Percentiles rank a stretch among this genome's conserved stretches.
Conservation (phyloP, 2,329 filamentous ascomycete genomes). For the Pseudocercospora macadamiae region DNA sequence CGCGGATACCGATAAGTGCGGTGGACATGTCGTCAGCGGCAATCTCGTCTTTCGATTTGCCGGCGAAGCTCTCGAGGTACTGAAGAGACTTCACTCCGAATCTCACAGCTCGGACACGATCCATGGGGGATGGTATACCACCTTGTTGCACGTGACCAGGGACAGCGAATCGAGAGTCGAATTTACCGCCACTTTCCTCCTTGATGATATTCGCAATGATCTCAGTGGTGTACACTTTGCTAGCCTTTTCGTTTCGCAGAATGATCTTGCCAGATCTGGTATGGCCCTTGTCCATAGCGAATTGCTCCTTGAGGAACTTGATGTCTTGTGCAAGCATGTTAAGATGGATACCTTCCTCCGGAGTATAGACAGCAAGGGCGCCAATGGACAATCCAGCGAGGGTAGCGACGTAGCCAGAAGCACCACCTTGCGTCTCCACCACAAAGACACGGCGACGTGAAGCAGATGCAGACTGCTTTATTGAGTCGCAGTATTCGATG, state of each 20-base stretch:
- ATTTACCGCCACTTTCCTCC: conserved; percentile 87
- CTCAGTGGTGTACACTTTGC: conserved; percentile 86
- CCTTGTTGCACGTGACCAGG: conserved; percentile 95
- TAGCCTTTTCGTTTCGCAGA: conserved; percentile 94
- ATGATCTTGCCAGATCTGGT: conserved; percentile 90
- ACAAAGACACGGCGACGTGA: conserved; percentile 94
- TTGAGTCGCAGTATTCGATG: conserved; percentile 93
- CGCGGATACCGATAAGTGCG: conserved; percentile 88
- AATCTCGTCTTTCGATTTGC: conserved; percentile 67
- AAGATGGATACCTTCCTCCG: conserved; percentile 91
- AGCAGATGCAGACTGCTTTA: conserved; percentile 94
- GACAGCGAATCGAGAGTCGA: conserved; percentile 89
- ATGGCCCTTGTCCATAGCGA: conserved; percentile 82
- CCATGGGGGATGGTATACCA: conserved; percentile 91
- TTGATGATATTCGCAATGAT: conserved; percentile 95
- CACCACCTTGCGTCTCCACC: conserved; percentile 94
- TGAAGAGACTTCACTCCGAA: conserved; percentile 94
- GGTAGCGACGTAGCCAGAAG: conserved; percentile 90
- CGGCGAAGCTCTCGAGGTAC: conserved; percentile 79
- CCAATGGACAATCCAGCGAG: conserved; percentile 90
- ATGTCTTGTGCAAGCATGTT: conserved; percentile 93
- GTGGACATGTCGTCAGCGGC: conserved; percentile 73
- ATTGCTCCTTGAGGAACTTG: conserved; percentile 81
- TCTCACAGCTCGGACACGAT: conserved; percentile 86
- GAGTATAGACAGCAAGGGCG: conserved; percentile 91